Evolutionary conservation across 2,329 filamentous ascomycete species (phyloP), one percentile per base, ranked within the genome.

Genomic region (Fusarium duplospermum): DNA sequence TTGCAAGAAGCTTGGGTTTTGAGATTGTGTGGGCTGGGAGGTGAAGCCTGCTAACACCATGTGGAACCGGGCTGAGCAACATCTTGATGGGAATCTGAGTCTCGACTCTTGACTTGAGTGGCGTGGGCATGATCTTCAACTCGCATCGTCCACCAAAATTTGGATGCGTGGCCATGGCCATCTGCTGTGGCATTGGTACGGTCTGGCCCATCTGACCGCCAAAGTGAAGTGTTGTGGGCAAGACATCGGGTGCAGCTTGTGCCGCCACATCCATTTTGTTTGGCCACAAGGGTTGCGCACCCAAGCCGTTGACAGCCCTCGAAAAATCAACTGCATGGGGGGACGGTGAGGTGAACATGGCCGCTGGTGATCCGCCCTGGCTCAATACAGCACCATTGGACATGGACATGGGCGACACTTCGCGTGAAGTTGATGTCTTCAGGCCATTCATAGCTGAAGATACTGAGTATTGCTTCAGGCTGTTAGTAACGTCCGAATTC

Each of bases 31-130:
- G 92, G 4, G 93, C 91, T 6, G 96, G 96, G 18, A 99, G 89
- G 79, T 97, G 95, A 60, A 98, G 85, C 80, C 93, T 94, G 73
- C 92, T 93, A 66, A 95, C 90, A 13, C 93, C 93, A 1, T 88
- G 85, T 2, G 95, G 95, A 56, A 97, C 86, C 22, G 93, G 91
- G 66, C 91, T 92, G 42, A 98, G 83, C 0, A 92, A 93, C 82
- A 98, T 88, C 78, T 92, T 92, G 76, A 98, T 94, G 10, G 93
- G 94, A 76, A 98, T 98, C 81, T 98, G 96, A 0, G 96, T 98
- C 85, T 99, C 96, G 20, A 98, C 96, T 24, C 96, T 92, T 18
- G 95, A 98, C 83, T 98, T 98, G 66, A 90, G 81, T 6, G 92
- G 92, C 4, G 90, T 93, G 6, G 91, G 90, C 71, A 92, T 87